Base-by-base conservation (phyloP, 2,329 filamentous ascomycete species). In the Pestalotiopsis fici region DNA sequence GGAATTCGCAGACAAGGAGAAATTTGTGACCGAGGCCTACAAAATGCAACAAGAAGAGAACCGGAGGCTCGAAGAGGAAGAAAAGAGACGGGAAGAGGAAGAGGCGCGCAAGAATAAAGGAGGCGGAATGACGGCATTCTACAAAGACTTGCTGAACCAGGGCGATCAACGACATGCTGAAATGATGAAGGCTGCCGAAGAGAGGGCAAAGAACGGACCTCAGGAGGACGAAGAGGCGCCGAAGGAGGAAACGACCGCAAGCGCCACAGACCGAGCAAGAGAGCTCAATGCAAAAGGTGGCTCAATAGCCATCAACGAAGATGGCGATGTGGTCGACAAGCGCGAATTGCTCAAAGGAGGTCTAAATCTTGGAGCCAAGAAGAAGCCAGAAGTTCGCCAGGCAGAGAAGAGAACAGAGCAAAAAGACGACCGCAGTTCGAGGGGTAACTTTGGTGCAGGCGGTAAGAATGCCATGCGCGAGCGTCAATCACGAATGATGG, bases 1-100 rank as follows among this genome's bases (percentile, higher is more conserved):
- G 39, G 91, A 92, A 75, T 96, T 90, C 74, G 91, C 87, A 0
- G 93, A 91, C 73, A 96, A 95, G 81, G 93, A 96, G 76, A 93
- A 91, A 79, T 96, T 96, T 72, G 93, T 96, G 39, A 96, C 93
- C 0, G 91, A 90, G 67, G 93, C 93, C 43, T 97, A 96, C 78
- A 93, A 92, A 82, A 86, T 87, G 75, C 93, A 95, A 76, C 92
- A 95, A 74, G 92, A 91, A 76, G 93, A 95, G 78, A 90, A 93
- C 71, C 83, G 85, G 71, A 82, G 85, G 65, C 75, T 93, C 9
- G 92, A 95, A 74, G 91, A 90, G 70, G 92, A 93, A 75, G 93
- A 96, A 80, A 87, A 84, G 75, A 80, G 78, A 67, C 83, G 85
- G 67, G 90, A 93, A 73, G 91, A 91, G 73, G 86, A 84, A 47